Evolutionary conservation across 139 green algal species (phyloP).

Genomic region (Auxenochlorella pyrenoidosa): DNA sequence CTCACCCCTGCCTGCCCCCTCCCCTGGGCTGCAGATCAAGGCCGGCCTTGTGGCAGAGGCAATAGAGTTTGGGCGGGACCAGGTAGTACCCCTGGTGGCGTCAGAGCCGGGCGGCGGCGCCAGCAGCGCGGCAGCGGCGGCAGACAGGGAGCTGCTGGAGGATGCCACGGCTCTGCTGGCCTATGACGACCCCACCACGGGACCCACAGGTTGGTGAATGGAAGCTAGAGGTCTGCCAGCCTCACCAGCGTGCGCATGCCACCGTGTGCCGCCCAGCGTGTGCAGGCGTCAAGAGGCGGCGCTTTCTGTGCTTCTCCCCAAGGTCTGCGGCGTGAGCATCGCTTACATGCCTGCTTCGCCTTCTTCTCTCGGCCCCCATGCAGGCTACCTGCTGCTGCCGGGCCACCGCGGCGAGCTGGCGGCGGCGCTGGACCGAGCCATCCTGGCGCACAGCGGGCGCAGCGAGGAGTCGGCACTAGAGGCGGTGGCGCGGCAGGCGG

Average conservation of each 20-base stretch:
- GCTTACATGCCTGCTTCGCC: background rate
- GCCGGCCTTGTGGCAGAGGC: conserved; percentile 55
- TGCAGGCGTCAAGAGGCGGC: too few relatives aligned
- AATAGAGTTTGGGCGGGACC: conserved; percentile 56
- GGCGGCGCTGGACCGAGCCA: conserved; percentile 60
- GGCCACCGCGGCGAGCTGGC: conserved; percentile 55
- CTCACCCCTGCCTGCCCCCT: too few relatives aligned
- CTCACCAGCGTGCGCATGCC: background rate
- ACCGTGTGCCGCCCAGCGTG: background rate
- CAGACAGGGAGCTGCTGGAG: conserved; percentile 50
- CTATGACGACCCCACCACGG: conserved; percentile 57
- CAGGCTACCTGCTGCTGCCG: conserved; percentile 64
- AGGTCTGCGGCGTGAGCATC: too few relatives aligned
- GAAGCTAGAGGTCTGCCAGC: background rate
- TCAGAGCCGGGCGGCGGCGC: background rate
- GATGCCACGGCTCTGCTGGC: conserved; percentile 77
- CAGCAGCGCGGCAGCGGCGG: background rate
- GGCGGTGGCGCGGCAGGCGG: conserved; percentile 21
- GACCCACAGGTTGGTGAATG: background rate
- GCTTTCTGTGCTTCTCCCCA: too few relatives aligned
- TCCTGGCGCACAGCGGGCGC: conserved; percentile 53
- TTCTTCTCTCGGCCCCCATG: background rate
- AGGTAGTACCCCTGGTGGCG: conserved; percentile 27
- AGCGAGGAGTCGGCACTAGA: conserved; percentile 40
- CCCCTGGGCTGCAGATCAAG: conserved; percentile 40